These are phyloP conservation scores for Pleurotus eryngii DNA, from an alignment of 768 basidiomycete genomes.

Conservation along the genomic window DNA sequence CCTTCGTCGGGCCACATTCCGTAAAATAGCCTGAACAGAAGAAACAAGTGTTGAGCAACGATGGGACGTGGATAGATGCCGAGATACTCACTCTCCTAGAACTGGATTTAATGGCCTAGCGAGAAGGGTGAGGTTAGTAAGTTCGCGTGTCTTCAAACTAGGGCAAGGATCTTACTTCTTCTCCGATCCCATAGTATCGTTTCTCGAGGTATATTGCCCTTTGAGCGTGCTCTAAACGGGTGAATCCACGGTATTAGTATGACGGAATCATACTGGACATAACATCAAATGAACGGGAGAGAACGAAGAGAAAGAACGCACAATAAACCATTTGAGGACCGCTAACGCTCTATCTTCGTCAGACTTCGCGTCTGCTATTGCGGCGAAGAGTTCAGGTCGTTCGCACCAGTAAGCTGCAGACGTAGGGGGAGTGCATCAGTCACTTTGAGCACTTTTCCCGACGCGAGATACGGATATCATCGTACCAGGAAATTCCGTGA, in stretches of 20 bases:
- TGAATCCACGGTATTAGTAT: background rate
- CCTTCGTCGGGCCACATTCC: conserved; percentile 79
- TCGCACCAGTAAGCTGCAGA: conserved; percentile 92
- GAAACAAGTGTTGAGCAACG: background rate
- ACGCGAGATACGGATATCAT: conserved; percentile 4
- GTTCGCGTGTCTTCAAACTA: conserved; percentile 5
- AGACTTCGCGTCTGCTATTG: conserved; percentile 73
- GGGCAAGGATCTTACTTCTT: conserved; percentile 70
- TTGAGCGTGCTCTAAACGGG: conserved; percentile 75
- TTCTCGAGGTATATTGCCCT: conserved; percentile 92
- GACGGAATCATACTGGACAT: too few species aligned
- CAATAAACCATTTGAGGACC: conserved; percentile 96
- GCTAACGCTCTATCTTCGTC: conserved; percentile 72
- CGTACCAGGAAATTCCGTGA: conserved; percentile 89
- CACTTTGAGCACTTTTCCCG: background rate
- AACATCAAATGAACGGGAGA: too few species aligned
- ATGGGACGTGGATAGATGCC: too few species aligned
- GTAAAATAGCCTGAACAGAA: conserved; percentile 66
- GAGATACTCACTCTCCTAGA: conserved; percentile 73
- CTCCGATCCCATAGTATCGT: conserved; percentile 94
- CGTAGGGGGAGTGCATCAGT: conserved; percentile 4
- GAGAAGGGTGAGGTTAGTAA: background rate
- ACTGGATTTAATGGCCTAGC: conserved; percentile 91
- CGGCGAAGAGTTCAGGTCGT: conserved; percentile 84
- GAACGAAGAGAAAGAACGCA: conserved; percentile 29